Percentiles rank a stretch among this genome's conserved stretches.
These are phyloP conservation scores for Ceratobasidium sp. DNA, from an alignment of 1,284 basidiomycete species.

Conservation along the genomic window DNA sequence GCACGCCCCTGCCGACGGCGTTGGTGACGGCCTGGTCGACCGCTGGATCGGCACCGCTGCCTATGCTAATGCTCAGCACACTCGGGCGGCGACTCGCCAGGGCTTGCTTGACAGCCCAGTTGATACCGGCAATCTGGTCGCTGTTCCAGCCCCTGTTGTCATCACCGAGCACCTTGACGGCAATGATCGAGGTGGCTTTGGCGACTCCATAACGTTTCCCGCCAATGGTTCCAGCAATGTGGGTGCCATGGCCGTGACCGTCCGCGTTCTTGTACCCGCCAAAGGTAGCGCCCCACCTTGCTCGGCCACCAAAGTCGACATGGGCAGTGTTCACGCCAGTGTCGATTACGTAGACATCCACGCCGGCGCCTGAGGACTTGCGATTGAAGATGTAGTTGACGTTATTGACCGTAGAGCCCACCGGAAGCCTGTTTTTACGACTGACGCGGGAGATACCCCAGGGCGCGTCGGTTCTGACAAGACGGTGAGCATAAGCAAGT, in stretches of 20 bases:
- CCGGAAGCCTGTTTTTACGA: slow-evolving; percentile 7
- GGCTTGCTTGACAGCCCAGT: slow-evolving; percentile 41
- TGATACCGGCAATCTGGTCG: slow-evolving; percentile 47
- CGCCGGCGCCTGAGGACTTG: slow-evolving; percentile 59
- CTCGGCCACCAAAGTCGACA: slow-evolving; percentile 67
- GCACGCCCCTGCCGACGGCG: slow-evolving; percentile 46
- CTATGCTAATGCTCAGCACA: slow-evolving; percentile 47
- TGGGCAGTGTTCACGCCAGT: slow-evolving; percentile 67
- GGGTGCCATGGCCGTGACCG: slow-evolving; percentile 46
- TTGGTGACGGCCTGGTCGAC: slow-evolving; percentile 46
- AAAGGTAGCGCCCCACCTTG: slow-evolving; percentile 65
- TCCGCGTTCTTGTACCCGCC: slow-evolving; percentile 58
- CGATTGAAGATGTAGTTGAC: slow-evolving; percentile 20
- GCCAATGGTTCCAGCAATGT: slow-evolving; percentile 57
- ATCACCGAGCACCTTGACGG: slow-evolving; percentile 96
- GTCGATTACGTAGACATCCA: slow-evolving; percentile 63
- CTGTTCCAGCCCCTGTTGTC: slow-evolving; percentile 95
- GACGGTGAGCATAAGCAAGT: neutral
- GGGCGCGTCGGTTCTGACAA: slow-evolving; percentile 22
- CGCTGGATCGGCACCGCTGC: slow-evolving; percentile 34
- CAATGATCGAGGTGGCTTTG: slow-evolving; percentile 90
- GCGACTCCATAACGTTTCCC: slow-evolving; percentile 89
- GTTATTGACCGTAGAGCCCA: neutral
- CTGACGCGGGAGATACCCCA: slow-evolving; percentile 40
- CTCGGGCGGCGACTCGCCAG: slow-evolving; percentile 41